These are phyloP conservation scores for Talaromyces sp. DNA, from an alignment of 2,329 filamentous ascomycete species.

Conservation along the genomic window DNA sequence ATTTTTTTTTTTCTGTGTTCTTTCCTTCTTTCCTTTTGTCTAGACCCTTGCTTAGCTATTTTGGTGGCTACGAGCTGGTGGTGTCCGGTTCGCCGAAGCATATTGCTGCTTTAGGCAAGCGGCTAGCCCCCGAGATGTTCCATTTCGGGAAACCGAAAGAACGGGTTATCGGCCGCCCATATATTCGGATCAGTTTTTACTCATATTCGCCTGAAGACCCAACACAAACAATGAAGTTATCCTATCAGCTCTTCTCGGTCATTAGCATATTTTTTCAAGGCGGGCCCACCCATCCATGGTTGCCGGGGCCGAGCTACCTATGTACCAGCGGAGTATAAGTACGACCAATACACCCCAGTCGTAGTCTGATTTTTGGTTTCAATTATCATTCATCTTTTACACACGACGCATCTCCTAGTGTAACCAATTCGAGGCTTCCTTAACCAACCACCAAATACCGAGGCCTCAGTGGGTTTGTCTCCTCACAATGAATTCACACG, in stretches of 20 bases:
- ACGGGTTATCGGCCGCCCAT: not conserved
- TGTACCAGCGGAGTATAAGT: too few species aligned
- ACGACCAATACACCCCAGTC: not conserved
- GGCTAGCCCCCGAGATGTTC: not conserved
- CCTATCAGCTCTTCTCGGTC: not conserved
- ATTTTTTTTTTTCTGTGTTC: not conserved
- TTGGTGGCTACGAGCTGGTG: not conserved
- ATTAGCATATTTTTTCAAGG: not conserved
- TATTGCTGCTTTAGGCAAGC: slow-evolving; percentile 9
- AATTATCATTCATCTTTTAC: not conserved
- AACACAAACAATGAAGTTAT: not conserved
- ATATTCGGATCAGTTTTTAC: not conserved
- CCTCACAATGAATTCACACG: slow-evolving; percentile 2
- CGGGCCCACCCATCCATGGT: not conserved
- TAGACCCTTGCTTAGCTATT: not conserved
- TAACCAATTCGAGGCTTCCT: not conserved
- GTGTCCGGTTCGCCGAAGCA: slow-evolving; percentile 7
- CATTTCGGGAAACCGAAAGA: not conserved
- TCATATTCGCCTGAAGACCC: not conserved
- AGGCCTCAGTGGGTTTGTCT: not conserved
- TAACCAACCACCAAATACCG: not conserved
- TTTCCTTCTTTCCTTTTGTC: not conserved
- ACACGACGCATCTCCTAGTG: not conserved
- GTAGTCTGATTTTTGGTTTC: not conserved
- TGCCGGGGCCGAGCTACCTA: not conserved